Conservation (phyloP, 768 basidiomycete species). For the Crucibulum laeve region DNA sequence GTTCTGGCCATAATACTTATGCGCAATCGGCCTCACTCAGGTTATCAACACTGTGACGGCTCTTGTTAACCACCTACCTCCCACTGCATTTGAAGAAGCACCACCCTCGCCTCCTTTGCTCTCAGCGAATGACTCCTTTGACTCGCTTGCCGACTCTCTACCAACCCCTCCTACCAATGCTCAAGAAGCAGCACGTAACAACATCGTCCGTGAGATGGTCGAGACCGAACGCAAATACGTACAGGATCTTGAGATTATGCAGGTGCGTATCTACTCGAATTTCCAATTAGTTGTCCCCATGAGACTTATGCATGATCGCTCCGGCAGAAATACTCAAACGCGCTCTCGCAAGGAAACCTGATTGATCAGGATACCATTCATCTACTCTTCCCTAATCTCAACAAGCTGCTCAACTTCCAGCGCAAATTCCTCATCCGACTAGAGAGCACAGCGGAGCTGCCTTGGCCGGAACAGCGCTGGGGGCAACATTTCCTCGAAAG, state of each 20-base stretch:
- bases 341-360: slow-evolving; percentile 74
- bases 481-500: slow-evolving; percentile 80
- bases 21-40: slow-evolving; percentile 31
- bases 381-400: slow-evolving; percentile 90
- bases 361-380: slow-evolving; percentile 96
- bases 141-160: slow-evolving; percentile 48
- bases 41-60: slow-evolving; percentile 87
- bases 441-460: slow-evolving; percentile 78
- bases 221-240: slow-evolving; percentile 97
- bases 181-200: slow-evolving; percentile 65
- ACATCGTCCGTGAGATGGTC: slow-evolving; percentile 84
- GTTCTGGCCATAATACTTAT: slow-evolving; percentile 5
- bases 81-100: slow-evolving; percentile 60
- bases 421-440: slow-evolving; percentile 88
- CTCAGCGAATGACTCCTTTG: slow-evolving; percentile 54
- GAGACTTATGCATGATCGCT: slow-evolving; percentile 4
- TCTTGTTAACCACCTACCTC: slow-evolving; percentile 74
- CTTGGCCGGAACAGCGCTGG: slow-evolving; percentile 86
- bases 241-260: slow-evolving; percentile 93
- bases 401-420: slow-evolving; percentile 95
- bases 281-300: slow-evolving; percentile 1
- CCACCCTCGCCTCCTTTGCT: slow-evolving; percentile 55
- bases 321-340: slow-evolving; percentile 80
- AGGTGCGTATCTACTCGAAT: slow-evolving; percentile 58
- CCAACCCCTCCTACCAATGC: slow-evolving; percentile 44